These are phyloP conservation scores for Hyparrhenia diplandra DNA, from an alignment of 176 grass and related monocot genomes.

Conservation along the genomic window DNA sequence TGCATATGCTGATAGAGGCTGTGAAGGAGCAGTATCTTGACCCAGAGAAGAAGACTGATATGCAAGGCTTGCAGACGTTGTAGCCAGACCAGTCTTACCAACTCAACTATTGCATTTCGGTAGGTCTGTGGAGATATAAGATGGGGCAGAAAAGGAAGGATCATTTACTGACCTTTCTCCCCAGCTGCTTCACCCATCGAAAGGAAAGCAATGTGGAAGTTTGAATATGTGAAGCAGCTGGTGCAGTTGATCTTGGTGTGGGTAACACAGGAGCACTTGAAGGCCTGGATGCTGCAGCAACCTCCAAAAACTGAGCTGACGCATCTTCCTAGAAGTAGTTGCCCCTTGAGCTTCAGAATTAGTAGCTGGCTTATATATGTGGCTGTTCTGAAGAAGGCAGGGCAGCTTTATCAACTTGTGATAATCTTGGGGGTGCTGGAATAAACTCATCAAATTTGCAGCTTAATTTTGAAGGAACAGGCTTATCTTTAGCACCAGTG, in stretches of 20 bases:
- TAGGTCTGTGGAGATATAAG: conserved; percentile 63
- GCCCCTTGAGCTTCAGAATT: conserved; percentile 40
- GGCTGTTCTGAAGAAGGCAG: conserved; percentile 17
- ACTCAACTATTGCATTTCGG: conserved; percentile 68
- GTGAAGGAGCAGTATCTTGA: conserved; percentile 31
- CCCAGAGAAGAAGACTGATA: conserved; percentile 26
- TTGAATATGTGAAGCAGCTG: conserved; percentile 41
- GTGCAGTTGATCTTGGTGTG: conserved; percentile 44
- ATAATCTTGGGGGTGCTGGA: conserved; percentile 26
- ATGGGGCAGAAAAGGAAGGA: conserved; percentile 46
- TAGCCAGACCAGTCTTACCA: conserved; percentile 29
- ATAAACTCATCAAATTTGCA: conserved; percentile 31
- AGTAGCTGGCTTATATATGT: conserved; percentile 15
- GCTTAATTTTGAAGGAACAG: conserved; percentile 27
- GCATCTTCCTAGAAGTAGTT: conserved; percentile 15
- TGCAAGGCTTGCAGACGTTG: conserved; percentile 17
- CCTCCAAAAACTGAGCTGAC: conserved; percentile 28
- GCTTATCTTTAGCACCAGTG: conserved; percentile 31
- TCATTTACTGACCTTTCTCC: conserved; percentile 42
- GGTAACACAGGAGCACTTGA: conserved; percentile 68
- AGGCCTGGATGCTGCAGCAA: conserved; percentile 55
- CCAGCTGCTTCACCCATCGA: conserved; percentile 57
- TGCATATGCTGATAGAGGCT: conserved; percentile 38
- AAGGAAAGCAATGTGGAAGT: conserved; percentile 47
- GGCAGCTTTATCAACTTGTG: conserved; percentile 38